Evolutionary conservation across 352 stramenopile species (phyloP), one percentile per base, ranked within the genome.

Genomic region (Globisporangium okanoganense): DNA sequence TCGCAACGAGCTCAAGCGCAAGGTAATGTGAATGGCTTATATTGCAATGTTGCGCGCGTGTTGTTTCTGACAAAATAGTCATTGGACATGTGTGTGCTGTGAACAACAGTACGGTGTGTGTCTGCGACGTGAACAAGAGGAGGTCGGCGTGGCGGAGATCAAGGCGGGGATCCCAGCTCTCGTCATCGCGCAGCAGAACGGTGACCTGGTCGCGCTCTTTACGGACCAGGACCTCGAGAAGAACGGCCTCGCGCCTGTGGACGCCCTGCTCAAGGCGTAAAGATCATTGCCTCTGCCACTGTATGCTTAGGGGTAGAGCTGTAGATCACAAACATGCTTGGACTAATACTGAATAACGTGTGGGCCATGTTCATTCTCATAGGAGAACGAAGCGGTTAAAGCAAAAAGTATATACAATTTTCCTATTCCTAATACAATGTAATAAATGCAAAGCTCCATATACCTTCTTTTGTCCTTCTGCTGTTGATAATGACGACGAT

Each of bases 1-100:
- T 8, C 83, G 82, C 38, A 72, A 81, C 38, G 76, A 76, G 44
- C 73, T 95, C 48, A 93, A 95, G 76, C 79, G 81, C 55, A 85
- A 85, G 75, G 79, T 89, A 56, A 6, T 33, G 29, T 33, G 29
- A 33, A 33, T 33, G 29, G 29, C n/a, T n/a, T n/a, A n/a, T n/a
- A n/a, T n/a, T n/a, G n/a, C n/a, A 33, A 33, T 33, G 29, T 7
- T 6, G 29, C 29, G 29, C 29, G 29, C 29, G 29, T 33, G 29
- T 33, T 33, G 29, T 6, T 33, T 33, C 29, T 33, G 29, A 33
- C 29, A 3, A 33, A 33, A 33, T 33, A 6, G n/a, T n/a, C n/a
- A 33, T 6, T 33, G 29, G 29, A 33, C 29, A 33, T 33, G 29
- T 6, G 29, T 9, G 0, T 27, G 14, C 24, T 8, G 16, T 45